These are phyloP conservation scores for Aeschynomene evenia DNA, from an alignment of 306 rosid species.

Conservation along the genomic window DNA sequence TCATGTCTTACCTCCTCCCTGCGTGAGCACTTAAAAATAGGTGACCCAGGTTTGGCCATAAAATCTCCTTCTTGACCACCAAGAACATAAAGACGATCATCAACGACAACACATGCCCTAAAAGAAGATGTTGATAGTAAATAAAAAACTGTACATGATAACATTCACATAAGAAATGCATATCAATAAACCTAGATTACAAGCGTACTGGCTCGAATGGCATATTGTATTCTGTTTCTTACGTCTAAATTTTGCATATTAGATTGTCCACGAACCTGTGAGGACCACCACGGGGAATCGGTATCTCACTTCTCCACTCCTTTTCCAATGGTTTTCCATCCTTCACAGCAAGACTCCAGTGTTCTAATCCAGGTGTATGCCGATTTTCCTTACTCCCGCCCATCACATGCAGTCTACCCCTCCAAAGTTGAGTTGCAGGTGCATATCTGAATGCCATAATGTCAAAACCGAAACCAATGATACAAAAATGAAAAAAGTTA, in stretches of 20 bases:
- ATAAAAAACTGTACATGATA: slow-evolving; percentile 4
- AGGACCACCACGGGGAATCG: slow-evolving; percentile 97
- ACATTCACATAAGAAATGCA: slow-evolving; percentile 28
- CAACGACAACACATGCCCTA: slow-evolving; percentile 77
- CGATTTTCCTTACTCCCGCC: slow-evolving; percentile 99
- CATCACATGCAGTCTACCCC: slow-evolving; percentile 97
- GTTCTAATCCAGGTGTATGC: slow-evolving; percentile 86
- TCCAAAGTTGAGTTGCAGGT: slow-evolving; percentile 96
- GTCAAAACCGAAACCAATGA: slow-evolving; percentile 22
- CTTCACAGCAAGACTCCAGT: slow-evolving; percentile 93
- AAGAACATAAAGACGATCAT: slow-evolving; percentile 76
- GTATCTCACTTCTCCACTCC: slow-evolving; percentile 75
- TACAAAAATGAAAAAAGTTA: neutral
- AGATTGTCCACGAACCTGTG: slow-evolving; percentile 61
- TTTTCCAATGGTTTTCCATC: slow-evolving; percentile 77
- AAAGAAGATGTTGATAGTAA: slow-evolving; percentile 22
- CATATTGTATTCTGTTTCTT: neutral
- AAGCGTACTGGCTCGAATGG: neutral
- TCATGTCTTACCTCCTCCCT: slow-evolving; percentile 62
- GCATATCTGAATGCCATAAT: slow-evolving; percentile 66
- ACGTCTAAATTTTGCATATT: neutral
- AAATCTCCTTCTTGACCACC: slow-evolving; percentile 99
- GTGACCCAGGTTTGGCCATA: slow-evolving; percentile 97
- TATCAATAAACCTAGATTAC: slow-evolving; percentile 11
- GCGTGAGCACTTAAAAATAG: slow-evolving; percentile 94